Base-by-base conservation (phyloP, 805 yeast species). In the Scheffersomyces amazonensis region DNA sequence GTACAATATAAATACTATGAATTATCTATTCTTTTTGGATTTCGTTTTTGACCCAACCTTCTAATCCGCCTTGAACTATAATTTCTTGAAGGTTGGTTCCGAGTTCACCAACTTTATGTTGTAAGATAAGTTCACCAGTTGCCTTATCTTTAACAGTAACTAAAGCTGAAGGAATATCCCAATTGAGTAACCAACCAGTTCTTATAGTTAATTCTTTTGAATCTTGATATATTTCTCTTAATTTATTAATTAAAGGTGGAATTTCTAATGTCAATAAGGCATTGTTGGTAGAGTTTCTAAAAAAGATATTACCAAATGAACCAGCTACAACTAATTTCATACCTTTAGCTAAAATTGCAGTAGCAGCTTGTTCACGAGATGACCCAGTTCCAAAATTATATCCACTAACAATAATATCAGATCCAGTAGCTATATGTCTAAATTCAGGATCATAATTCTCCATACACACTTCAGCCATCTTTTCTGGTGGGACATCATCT, bases 401-500 rank as follows among this genome's bases (percentile, higher is more conserved):
- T 13, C 99, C 99, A 40, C 90, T 80, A 33, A 93, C 78, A 40
- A 93, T 78, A 50, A 93, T 89, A 62, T 93, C 99, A 34, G 91
- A 88, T 3, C 96, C 77, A 45, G 80, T 71, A 21, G 95, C 86
- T 71, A 88, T 90, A 21, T 65, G 46, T 41, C 85, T 82, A 63
- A 93, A 93, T 48, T 90, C 96, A 11, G 87, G 60, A 63, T 93
- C 99, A 65, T 93, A 93, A 70, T 93, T 93, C 67, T 93, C 99
- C 99, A 93, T 93, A 71, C 99, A 93, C 33, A 93, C 99, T 64
- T 91, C 86, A 24, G 99, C 99, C 99, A 93, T 93, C 60, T 84
- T 87, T 52, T 87, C 96, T 54, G 85, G 76, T 30, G 97, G 78
- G 33, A 93, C 93, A 58, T 93, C 98, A 62, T 93, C 99, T 69